Percentiles rank a stretch among this genome's conserved stretches.
phyloP scores from a whole-genome alignment of 352 stramenopile species.

The Pythium oligandrum region DNA sequence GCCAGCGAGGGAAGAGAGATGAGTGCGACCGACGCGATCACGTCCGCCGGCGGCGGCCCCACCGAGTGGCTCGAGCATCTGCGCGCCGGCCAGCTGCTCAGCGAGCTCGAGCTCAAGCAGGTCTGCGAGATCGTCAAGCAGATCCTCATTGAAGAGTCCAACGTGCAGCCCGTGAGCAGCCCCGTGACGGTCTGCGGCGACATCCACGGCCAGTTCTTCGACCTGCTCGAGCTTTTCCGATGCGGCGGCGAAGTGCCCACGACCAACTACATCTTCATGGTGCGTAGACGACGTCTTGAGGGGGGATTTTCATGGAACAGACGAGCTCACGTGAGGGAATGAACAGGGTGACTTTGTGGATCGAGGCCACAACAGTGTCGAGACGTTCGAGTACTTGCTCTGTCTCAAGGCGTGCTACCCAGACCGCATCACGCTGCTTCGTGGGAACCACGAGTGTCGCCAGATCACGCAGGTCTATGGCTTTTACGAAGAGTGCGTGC shows the following conservation, averaged over 20 bases:
- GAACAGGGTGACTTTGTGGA: constrained; percentile 86
- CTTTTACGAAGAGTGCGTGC: constrained; percentile 97
- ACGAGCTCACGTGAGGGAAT: too few species aligned
- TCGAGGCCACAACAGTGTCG: constrained; percentile 86
- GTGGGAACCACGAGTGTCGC: constrained; percentile 88
- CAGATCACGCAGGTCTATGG: constrained; percentile 98
- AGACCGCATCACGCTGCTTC: constrained; percentile 85
- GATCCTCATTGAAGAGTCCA: constrained; percentile 90
- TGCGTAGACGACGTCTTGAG: constrained; percentile 11
- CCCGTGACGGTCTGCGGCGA: constrained; percentile 87
- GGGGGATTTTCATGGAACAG: too few species aligned
- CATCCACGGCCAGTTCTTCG: constrained; percentile 90
- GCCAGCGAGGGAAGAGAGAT: constrained; percentile 22
- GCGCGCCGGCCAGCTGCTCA: constrained; percentile 70
- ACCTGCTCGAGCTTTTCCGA: constrained; percentile 86
- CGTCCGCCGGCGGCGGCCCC: constrained; percentile 51
- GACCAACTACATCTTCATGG: constrained; percentile 92
- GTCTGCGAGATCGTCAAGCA: constrained; percentile 89
- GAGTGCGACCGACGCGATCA: constrained; percentile 63
- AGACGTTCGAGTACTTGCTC: constrained; percentile 87
- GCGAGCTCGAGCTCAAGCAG: constrained; percentile 86
- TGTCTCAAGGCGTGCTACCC: constrained; percentile 86
- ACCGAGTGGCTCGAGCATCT: constrained; percentile 86
- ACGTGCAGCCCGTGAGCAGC: constrained; percentile 87
- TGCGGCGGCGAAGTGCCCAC: constrained; percentile 77